These are phyloP conservation scores for Malus asiatica DNA, from an alignment of 306 rosid genomes.

Conservation along the genomic window DNA sequence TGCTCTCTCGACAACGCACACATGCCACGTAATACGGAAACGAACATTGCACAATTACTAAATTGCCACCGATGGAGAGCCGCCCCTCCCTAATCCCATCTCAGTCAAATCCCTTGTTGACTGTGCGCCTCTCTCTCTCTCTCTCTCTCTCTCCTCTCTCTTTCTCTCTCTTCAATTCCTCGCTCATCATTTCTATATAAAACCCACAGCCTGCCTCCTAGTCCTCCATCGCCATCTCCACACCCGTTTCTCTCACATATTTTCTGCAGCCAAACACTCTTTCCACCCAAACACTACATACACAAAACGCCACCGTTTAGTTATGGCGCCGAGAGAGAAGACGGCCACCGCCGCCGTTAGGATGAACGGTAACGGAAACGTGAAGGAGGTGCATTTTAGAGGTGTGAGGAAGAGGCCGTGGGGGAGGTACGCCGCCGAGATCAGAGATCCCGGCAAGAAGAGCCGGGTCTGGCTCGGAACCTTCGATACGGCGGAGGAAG, in stretches of 20 bases:
- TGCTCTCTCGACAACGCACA: constrained; percentile 36
- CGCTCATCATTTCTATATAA: constrained; percentile 29
- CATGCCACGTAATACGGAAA: constrained; percentile 67
- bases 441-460: constrained; percentile 85
- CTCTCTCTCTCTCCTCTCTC: neutral
- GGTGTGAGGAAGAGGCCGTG: constrained; percentile 98
- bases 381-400: constrained; percentile 75
- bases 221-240: constrained; percentile 1
- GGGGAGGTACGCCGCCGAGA: constrained; percentile 99
- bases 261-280: neutral
- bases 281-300: neutral
- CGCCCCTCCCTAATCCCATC: constrained; percentile 29
- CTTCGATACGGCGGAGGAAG: constrained; percentile 92
- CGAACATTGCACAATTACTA: constrained; percentile 21
- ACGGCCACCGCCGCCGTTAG: constrained; percentile 22
- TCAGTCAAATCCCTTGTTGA: constrained; percentile 67
- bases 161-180: constrained; percentile 1
- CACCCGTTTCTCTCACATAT: neutral
- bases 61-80: constrained; percentile 26
- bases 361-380: constrained; percentile 21
- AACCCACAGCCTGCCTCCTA: constrained; percentile 2
- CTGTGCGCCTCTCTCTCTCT: constrained; percentile 15
- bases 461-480: constrained; percentile 99
- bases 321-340: constrained; percentile 83
- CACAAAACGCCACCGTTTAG: neutral